Evolutionary conservation across 2,329 filamentous ascomycete genomes (phyloP).

Genomic region (Corynespora cassiicola): DNA sequence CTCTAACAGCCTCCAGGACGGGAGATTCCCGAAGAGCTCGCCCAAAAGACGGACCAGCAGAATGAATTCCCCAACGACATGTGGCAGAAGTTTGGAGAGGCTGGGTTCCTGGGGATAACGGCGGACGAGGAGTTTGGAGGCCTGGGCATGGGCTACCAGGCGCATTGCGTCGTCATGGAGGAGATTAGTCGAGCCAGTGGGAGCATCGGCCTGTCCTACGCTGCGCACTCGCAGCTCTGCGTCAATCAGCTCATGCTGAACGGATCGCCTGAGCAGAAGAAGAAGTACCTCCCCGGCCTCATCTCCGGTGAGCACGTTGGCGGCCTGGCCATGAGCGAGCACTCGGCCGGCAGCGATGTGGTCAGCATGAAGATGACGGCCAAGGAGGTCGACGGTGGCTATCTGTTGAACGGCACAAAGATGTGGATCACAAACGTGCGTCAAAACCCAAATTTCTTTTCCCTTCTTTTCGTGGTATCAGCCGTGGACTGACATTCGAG

Average conservation of each 20-base stretch:
- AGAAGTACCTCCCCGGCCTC: constrained; percentile 78
- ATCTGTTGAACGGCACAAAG: constrained; percentile 85
- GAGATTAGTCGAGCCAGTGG: constrained; percentile 87
- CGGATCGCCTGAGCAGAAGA: constrained; percentile 79
- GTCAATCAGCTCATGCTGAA: constrained; percentile 96
- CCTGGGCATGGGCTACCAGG: constrained; percentile 91
- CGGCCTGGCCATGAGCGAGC: constrained; percentile 93
- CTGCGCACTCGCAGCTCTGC: constrained; percentile 94
- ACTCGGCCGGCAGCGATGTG: constrained; percentile 88
- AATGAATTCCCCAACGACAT: constrained; percentile 91
- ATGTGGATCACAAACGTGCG: constrained; percentile 98
- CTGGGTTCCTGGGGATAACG: constrained; percentile 89
- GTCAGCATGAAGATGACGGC: constrained; percentile 93
- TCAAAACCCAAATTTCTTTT: not conserved
- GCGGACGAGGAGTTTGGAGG: constrained; percentile 92
- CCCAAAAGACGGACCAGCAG: constrained; percentile 78
- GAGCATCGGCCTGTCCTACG: constrained; percentile 88
- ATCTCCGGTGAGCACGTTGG: constrained; percentile 83
- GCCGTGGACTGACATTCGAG: not conserved
- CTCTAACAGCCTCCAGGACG: constrained; percentile 58
- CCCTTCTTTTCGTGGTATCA: not conserved
- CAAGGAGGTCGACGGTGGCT: constrained; percentile 81
- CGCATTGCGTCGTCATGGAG: constrained; percentile 94
- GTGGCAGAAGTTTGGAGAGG: constrained; percentile 93
- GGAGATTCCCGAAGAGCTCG: constrained; percentile 85